A percentile compares a stretch with the other conserved stretches of the same genome.
phyloP scores from a whole-genome alignment of 192 early-diverging fungal genomes.

The Coemansia guatemalensis region DNA sequence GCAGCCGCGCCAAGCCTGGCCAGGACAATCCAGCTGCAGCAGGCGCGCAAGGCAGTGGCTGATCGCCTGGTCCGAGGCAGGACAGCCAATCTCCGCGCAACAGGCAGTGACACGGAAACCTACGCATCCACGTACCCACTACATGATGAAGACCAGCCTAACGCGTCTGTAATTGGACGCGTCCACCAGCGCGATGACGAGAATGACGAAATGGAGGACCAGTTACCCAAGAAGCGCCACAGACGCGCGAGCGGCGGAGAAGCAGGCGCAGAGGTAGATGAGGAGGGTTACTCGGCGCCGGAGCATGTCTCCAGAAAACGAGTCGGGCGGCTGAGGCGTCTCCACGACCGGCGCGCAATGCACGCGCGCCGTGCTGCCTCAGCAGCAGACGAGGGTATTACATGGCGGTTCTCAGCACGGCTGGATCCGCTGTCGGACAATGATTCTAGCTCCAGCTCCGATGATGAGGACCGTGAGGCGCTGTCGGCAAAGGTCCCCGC shows the following conservation, averaged over 20 bases:
- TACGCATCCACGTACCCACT: no score
- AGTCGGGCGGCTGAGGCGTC: neutral
- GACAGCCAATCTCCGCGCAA: neutral
- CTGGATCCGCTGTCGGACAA: slow-evolving; percentile 31
- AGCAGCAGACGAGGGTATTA: slow-evolving; percentile 15
- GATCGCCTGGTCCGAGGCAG: slow-evolving; percentile 33
- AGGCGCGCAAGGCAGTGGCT: slow-evolving; percentile 50
- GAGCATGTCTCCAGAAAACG: neutral
- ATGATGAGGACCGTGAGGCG: slow-evolving; percentile 49
- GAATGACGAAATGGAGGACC: slow-evolving; percentile 6
- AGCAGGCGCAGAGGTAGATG: neutral
- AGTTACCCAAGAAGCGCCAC: slow-evolving; percentile 28
- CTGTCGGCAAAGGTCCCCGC: slow-evolving; percentile 44
- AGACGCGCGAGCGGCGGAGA: slow-evolving; percentile 12
- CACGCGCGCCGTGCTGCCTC: slow-evolving; percentile 16
- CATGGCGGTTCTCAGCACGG: slow-evolving; percentile 48
- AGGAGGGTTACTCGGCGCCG: no score
- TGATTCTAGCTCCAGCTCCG: slow-evolving; percentile 17
- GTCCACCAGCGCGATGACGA: slow-evolving; percentile 32
- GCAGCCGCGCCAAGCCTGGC: slow-evolving; percentile 47
- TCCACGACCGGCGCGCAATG: slow-evolving; percentile 3
- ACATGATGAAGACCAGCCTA: neutral
- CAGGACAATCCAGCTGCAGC: slow-evolving; percentile 51
- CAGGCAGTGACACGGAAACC: slow-evolving; percentile 3
- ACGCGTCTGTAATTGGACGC: slow-evolving; percentile 6